Evolutionary conservation across 1,284 basidiomycete genomes (phyloP).

Genomic region (Ganoderma lingzhi): DNA sequence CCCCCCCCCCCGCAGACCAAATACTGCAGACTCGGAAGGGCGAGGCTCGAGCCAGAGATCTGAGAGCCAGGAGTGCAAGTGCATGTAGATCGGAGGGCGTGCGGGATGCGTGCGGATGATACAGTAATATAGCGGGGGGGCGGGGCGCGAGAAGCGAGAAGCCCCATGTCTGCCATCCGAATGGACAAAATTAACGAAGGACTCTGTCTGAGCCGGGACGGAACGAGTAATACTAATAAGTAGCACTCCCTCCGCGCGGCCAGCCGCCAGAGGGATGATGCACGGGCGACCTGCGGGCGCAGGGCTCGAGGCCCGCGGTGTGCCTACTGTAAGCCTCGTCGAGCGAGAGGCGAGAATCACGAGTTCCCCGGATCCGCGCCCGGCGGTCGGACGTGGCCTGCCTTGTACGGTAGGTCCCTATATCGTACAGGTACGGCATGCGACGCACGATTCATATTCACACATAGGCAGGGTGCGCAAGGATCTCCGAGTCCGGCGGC

Average conservation of each 20-base stretch:
- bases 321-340: no score
- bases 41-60: no score
- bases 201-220: background rate
- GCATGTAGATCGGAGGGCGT: background rate
- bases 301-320: background rate
- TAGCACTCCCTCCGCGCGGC: no score
- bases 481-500: constrained; percentile 4
- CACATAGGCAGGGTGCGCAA: background rate
- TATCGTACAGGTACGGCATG: no score
- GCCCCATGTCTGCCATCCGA: background rate
- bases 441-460: no score
- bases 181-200: no score
- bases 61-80: background rate
- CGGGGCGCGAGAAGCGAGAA: background rate
- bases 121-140: background rate
- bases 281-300: background rate
- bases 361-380: background rate
- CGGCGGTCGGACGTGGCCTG: background rate
- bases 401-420: background rate
- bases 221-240: background rate
- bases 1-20: no score
- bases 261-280: background rate
- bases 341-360: background rate
- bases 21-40: background rate
- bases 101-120: background rate